Base-by-base conservation (phyloP, 805 yeast genomes). In the Scheffersomyces spartinae region DNA sequence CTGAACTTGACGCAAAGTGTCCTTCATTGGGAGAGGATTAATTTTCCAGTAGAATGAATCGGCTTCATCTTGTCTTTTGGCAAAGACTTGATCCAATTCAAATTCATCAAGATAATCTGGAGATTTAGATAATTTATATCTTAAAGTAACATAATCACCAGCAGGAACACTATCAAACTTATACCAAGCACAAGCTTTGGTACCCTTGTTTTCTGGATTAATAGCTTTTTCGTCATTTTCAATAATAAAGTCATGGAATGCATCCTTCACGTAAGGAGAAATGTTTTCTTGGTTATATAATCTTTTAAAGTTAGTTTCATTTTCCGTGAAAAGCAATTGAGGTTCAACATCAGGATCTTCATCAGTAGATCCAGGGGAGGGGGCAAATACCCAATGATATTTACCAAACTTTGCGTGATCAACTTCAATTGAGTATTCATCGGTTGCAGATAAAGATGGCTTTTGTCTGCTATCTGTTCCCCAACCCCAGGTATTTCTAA, bases 401-500 rank as follows among this genome's bases (percentile, higher is more conserved):
- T 52, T 59, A 26, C 95, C 94, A 33, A 77, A 70, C 45, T 74
- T 75, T 44, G 64, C 67, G 46, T 79, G 91, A 26, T 69, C 62
- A 21, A 83, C 57, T 41, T 68, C 63, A 26, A 84, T 60, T 19
- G 74, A 55, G 30, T 61, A 57, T 24, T 55, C 48, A 20, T 47
- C 51, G 21, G 53, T 49, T 25, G 57, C 49, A 13, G 49, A 52
- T 35, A 72, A 45, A 9, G 47, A 40, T 8, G 85, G 84, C 34
- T 69, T 73, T 28, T 46, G 49, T 21, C 44, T 42, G n/a, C 59
- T 58, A 22, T 53, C 45, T 20, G 52, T 53, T 30, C 68, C 73
- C 95, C 95, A 85, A n/a, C 78, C 59, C 96, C 96, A 85, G 9
- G 91, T 81, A 54, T 85, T 85, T 55, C 95, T 68, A 54, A 76